Evolutionary conservation across 2,329 filamentous ascomycete genomes (phyloP), one percentile per base, ranked within the genome.

Genomic region (Colletotrichum gloeosporioides): DNA sequence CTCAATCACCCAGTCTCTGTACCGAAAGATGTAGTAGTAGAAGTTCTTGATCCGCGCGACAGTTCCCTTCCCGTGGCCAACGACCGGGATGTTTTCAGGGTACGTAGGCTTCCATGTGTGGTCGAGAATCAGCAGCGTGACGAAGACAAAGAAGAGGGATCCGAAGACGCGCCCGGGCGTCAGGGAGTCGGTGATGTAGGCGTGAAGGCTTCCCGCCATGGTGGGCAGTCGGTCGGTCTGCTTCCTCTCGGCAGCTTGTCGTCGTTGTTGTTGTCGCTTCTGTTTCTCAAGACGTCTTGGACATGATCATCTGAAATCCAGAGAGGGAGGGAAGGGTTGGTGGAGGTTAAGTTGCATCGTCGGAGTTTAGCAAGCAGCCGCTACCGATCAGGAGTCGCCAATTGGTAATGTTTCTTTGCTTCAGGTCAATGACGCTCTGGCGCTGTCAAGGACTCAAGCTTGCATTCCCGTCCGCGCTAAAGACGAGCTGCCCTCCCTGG

Each of bases 1-100:
- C 73, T 88, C 82, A 12, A 81, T 81, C 2, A 87, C 82, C 87
- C 87, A 89, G 8, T 78, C 68, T 31, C 83, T 82, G 69, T 85
- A 87, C 66, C 83, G 80, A 2, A 82, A 79, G 36, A 87, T 79
- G 64, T 86, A 88, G 66, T 80, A 82, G 63, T 85, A 62, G 79
- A 85, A 85, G 74, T 88, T 88, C 62, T 82, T 80, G 66, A 88
- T 49, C 4, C 81, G 84, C 9, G 83, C 84, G 25, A 85, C 59
- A 63, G 82, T 77, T n/a, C 86, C 82, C 25, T 80, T 80, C 2
- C 85, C 84, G 64, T 84, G 81, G 61, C 87, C 87, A 15, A 88
- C 83, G 3, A 84, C 82, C 1, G 87, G 86, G 9, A 89, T 83
- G 4, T 85, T 80, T 3, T 80, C 77, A 4, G 86, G 84, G 71